Base-by-base conservation (phyloP, 306 rosid genomes). In the Oxytropis ochrocephala region DNA sequence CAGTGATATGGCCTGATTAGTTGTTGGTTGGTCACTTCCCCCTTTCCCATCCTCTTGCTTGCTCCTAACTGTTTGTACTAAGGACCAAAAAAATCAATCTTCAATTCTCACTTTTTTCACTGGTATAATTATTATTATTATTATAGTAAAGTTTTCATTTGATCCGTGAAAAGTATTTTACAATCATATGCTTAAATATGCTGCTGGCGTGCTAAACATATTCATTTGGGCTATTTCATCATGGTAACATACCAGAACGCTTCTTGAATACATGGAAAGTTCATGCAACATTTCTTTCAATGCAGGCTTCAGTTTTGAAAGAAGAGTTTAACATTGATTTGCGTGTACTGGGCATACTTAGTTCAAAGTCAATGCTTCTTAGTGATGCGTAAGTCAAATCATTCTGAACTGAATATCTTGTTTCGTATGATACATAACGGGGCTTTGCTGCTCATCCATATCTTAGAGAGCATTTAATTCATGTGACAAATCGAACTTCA, bases 291-390 rank as follows among this genome's bases (percentile, higher is more conserved):
- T 8, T 21, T 38, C 30, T 56, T 44, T 50, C 66, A 64, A 74
- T 81, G 72, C 81, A 90, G 98, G 85, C 97, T 11, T 89, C 96
- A 33, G 67, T 76, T 48, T 85, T 94, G 72, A 94, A 94, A 88
- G 97, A 94, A 87, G 91, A 94, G 62, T 91, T 88, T 48, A 90
- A 94, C 85, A 94, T 94, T 77, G 98, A 90, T 78, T 78, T 94
- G 78, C 98, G 97, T 69, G 98, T 90, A 33, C 54, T 91, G 95
- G 98, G 97, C 84, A 94, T 94, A 69, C 84, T 83, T 67, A 80
- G 96, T 59, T 87, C 95, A 66, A 81, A 78, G 69, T 85, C 82
- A 70, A 94, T 94, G 97, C 85, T 94, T 80, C 84, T 94, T 63
- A 85, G 90, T 69, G 92, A 94, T 50, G 14, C 8, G 98, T 94